A percentile compares a stretch with the other conserved stretches of the same genome.
phyloP scores from a whole-genome alignment of 257 asterid genomes.

The Henckelia pumila region DNA sequence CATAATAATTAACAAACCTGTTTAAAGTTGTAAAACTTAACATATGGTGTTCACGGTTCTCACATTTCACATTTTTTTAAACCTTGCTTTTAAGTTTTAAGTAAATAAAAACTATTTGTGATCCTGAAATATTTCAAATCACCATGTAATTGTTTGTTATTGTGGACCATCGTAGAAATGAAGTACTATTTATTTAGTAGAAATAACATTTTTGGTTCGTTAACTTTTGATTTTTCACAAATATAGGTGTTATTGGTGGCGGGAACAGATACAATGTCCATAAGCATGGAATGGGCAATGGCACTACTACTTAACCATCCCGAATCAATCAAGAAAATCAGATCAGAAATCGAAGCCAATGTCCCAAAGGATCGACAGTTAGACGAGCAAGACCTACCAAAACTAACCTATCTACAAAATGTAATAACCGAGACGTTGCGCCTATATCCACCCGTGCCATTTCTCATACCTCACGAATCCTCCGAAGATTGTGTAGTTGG shows the following conservation, averaged over 20 bases:
- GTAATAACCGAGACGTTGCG: slow-evolving; percentile 32
- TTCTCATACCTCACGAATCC: slow-evolving; percentile 28
- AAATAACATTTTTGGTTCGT: too few relatives aligned
- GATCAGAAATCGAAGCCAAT: slow-evolving; percentile 24
- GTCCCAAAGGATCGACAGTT: slow-evolving; percentile 22
- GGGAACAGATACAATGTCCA: slow-evolving; percentile 28
- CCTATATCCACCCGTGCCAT: slow-evolving; percentile 29
- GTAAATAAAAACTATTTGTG: too few relatives aligned
- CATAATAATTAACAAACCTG: too few relatives aligned
- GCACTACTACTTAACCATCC: slow-evolving; percentile 34
- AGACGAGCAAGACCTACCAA: slow-evolving; percentile 31
- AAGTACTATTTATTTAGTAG: too few relatives aligned
- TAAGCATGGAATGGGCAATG: slow-evolving; percentile 41
- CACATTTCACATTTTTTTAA: too few relatives aligned
- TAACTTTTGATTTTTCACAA: too few relatives aligned
- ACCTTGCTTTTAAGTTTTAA: too few relatives aligned
- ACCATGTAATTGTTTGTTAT: too few relatives aligned
- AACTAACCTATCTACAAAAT: slow-evolving; percentile 22
- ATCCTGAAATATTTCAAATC: too few relatives aligned
- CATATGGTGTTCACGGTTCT: too few relatives aligned
- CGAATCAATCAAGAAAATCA: slow-evolving; percentile 20
- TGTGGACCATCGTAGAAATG: too few relatives aligned
- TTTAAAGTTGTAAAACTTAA: too few relatives aligned
- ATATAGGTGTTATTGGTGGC: slow-evolving; percentile 30
- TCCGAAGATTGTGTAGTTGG: slow-evolving; percentile 24